Percentiles rank a stretch among this genome's conserved stretches.
These are phyloP conservation scores for Mycena vitilis DNA, from an alignment of 768 basidiomycete genomes.

Conservation along the genomic window DNA sequence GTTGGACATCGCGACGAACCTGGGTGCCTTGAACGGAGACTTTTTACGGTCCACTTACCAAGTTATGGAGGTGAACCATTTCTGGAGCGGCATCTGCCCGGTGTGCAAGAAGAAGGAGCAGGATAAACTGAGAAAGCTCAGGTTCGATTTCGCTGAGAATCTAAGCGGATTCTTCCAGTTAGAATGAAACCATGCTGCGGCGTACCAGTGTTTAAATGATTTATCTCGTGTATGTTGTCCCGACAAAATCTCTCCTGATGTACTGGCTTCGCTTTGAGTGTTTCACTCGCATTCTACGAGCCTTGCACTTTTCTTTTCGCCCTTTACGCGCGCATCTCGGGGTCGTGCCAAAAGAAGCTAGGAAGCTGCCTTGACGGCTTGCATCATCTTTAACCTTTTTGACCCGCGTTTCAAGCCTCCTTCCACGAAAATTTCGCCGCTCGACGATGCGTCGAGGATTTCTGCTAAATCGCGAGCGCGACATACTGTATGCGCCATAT, in stretches of 20 bases:
- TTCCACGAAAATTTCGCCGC: background rate
- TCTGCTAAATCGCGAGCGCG: conserved; percentile 12
- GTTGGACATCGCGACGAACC: background rate
- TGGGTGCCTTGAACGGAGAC: background rate
- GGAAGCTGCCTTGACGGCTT: background rate
- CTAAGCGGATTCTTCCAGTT: background rate
- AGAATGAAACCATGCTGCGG: background rate
- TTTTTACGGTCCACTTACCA: background rate
- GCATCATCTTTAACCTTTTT: conserved; percentile 15
- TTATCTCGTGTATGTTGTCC: too few relatives aligned
- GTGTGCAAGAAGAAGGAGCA: background rate
- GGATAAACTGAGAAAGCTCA: background rate
- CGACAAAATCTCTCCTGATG: too few relatives aligned
- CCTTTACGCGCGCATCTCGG: background rate
- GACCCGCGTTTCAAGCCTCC: background rate
- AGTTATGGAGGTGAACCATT: background rate
- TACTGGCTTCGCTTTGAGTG: too few relatives aligned
- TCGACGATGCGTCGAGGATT: conserved; percentile 26
- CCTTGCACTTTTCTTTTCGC: background rate
- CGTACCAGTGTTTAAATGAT: too few relatives aligned
- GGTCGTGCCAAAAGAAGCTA: background rate
- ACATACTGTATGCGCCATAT: conserved; percentile 19
- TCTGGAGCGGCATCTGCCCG: background rate
- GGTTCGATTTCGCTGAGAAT: background rate
- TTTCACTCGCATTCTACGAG: too few relatives aligned